A percentile compares a stretch with the other conserved stretches of the same genome.
Conservation (phyloP, 2,329 filamentous ascomycete species). For the Sporothrix sp. region DNA sequence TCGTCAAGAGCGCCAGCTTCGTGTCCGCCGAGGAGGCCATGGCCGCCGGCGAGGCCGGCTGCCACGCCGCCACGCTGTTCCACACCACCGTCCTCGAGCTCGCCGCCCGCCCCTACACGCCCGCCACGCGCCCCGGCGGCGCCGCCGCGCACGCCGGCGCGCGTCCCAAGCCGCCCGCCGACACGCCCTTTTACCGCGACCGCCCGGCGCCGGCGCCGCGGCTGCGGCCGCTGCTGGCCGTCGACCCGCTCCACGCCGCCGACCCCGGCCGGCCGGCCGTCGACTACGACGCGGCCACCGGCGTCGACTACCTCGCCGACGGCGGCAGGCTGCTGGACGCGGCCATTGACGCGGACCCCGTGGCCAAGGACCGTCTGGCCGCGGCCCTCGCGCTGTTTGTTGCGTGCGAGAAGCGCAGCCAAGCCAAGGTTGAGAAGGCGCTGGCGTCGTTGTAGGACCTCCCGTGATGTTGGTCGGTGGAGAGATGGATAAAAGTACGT, state of each 20-base stretch:
- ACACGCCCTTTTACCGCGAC: constrained; percentile 29
- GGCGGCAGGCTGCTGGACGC: constrained; percentile 33
- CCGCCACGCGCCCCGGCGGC: constrained; percentile 27
- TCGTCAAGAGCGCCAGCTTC: constrained; percentile 38
- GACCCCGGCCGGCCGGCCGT: constrained; percentile 20
- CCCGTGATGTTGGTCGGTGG: too few relatives aligned
- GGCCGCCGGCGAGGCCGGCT: constrained; percentile 37
- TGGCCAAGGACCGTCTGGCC: constrained; percentile 28
- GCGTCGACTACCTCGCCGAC: constrained; percentile 38
- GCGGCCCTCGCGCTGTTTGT: constrained; percentile 33
- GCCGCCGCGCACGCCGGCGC: constrained; percentile 17
- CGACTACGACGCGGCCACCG: constrained; percentile 19
- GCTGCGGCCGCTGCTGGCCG: constrained; percentile 28
- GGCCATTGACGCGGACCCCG: constrained; percentile 31
- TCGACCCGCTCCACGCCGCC: constrained; percentile 28
- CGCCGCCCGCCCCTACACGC: constrained; percentile 24
- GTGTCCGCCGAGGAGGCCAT: constrained; percentile 34
- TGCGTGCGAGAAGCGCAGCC: constrained; percentile 23
- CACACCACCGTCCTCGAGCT: constrained; percentile 31
- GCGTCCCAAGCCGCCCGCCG: constrained; percentile 27
- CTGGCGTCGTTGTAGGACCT: constrained; percentile 18
- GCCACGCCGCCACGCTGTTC: constrained; percentile 36
- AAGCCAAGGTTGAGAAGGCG: constrained; percentile 23
- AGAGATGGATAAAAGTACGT: too few relatives aligned
- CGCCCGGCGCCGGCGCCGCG: constrained; percentile 27